Evolutionary conservation across 2,329 filamentous ascomycete species (phyloP).

Genomic region (Aureobasidium sp.): DNA sequence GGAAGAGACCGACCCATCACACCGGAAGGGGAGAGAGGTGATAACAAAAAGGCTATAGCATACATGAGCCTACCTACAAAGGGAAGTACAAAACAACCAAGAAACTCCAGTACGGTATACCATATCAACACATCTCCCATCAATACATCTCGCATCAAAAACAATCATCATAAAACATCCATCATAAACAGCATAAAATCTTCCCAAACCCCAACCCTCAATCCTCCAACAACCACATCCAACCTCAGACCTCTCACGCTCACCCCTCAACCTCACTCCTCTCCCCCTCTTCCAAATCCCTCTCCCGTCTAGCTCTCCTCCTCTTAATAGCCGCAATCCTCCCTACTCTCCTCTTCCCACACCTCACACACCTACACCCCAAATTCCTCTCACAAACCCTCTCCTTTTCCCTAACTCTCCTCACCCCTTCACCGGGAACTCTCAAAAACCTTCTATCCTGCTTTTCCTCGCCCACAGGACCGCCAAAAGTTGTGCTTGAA

Average conservation of each 20-base stretch:
- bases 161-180: too few species aligned
- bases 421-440: neutral
- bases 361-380: neutral
- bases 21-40: too few species aligned
- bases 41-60: too few species aligned
- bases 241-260: too few species aligned
- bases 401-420: neutral
- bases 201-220: neutral
- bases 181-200: too few species aligned
- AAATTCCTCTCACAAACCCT: neutral
- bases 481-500: neutral
- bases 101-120: too few species aligned
- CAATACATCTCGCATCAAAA: too few species aligned
- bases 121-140: too few species aligned
- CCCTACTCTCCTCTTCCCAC: neutral
- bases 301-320: neutral
- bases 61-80: too few species aligned
- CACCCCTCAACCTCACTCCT: neutral
- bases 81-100: too few species aligned
- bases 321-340: neutral
- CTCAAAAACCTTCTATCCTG: neutral
- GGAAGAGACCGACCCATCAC: too few species aligned
- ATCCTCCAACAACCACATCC: too few species aligned
- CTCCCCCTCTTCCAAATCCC: neutral
- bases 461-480: neutral